Base-by-base conservation (phyloP, 257 asterid genomes). In the Phtheirospermum japonicum region DNA sequence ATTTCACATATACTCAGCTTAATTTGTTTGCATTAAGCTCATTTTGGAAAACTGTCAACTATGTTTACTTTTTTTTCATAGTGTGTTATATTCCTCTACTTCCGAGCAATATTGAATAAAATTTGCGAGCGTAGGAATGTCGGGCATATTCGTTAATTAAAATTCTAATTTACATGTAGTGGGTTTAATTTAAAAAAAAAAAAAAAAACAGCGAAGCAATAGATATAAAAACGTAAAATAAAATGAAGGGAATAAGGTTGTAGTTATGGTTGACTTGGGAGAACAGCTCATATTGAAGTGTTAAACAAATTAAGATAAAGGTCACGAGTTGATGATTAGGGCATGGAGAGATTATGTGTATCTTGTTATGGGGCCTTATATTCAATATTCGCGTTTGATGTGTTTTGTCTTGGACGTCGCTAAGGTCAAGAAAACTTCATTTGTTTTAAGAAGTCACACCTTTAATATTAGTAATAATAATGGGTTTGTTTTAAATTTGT, bases 321-420 rank as follows among this genome's bases (percentile, higher is more conserved):
- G 32, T 61, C 71, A 64, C 55, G 67, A 76, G 72, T 72, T 55
- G 71, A 81, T 79, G 68, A 83, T 75, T 81, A 79, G 75, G 69
- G 79, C 65, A 72, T 77, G 82, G 71, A 46, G 81, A 83, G 85
- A 79, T 74, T 72, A 76, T 33, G 34, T 61, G 89, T 71, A 83
- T 85, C 88, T 83, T 74, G 52, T 71, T 42, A 79, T 82, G 89
- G 81, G 81, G 76, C 82, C 82, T 81, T 68, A 14, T 48, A 70
- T 67, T 49, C 23, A 63, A 56, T 49, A 59, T 55, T 52, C 50
- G 28, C 11, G 23, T 20, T 53, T 51, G 64, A 9, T 6, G 42
- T 73, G 70, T 66, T 69, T 57, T 61, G 56, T 49, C 48, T 63
- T 32, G 71, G 75, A 77, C 76, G 31, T 67, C 39, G 71, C 75